Conservation (phyloP, 2,329 filamentous ascomycete genomes). For the Arthrinium phaeospermum region DNA sequence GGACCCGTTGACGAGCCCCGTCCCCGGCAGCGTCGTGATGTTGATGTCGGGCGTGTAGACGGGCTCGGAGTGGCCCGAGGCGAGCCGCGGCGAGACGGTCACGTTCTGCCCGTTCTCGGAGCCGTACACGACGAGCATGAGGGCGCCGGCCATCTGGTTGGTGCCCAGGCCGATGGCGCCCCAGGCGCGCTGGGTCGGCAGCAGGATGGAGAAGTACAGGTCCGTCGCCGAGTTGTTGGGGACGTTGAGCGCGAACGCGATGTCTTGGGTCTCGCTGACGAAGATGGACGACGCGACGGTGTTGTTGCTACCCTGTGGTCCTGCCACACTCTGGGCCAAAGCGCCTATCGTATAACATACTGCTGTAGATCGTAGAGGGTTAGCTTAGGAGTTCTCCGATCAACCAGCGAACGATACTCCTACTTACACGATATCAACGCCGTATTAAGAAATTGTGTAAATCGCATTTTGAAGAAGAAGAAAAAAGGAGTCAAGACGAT, state of each 20-base stretch:
- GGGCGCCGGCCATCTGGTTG: constrained; percentile 55
- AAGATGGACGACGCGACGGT: constrained; percentile 31
- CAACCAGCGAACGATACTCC: neutral
- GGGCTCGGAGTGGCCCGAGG: constrained; percentile 59
- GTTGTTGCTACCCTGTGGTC: constrained; percentile 4
- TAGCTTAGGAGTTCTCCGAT: neutral
- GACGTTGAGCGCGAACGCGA: constrained; percentile 73
- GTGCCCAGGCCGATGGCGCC: constrained; percentile 61
- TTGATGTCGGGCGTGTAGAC: constrained; percentile 49
- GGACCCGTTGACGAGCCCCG: constrained; percentile 50
- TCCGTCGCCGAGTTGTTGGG: constrained; percentile 66
- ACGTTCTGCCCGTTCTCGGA: constrained; percentile 53
- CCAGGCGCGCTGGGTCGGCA: constrained; percentile 54
- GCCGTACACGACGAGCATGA: constrained; percentile 62
- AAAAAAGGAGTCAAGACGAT: neutral
- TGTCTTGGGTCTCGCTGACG: constrained; percentile 36
- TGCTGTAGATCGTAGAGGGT: neutral
- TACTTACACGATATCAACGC: constrained; percentile 13
- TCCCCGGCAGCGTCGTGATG: constrained; percentile 52
- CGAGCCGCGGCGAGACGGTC: constrained; percentile 61
- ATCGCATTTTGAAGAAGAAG: neutral
- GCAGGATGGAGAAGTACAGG: constrained; percentile 60
- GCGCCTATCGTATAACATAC: constrained; percentile 2
- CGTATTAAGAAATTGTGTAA: neutral
- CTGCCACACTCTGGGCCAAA: neutral